Evolutionary conservation across 768 basidiomycete genomes (phyloP).

Genomic region (Holtermanniella nyarrowii): DNA sequence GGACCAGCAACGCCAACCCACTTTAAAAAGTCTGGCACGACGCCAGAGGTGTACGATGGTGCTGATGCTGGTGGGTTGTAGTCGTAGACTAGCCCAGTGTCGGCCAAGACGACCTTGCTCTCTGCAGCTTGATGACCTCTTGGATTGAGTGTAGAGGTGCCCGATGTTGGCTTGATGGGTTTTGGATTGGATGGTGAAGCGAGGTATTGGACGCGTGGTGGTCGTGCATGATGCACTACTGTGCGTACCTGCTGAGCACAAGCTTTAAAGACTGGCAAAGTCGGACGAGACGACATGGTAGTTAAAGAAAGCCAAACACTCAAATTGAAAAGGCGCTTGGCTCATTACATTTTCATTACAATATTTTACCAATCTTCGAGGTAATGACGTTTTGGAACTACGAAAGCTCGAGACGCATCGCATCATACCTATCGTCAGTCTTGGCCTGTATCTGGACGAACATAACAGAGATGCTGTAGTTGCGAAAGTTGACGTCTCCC

Average conservation of each 20-base stretch:
- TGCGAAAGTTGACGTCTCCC: conserved; percentile 3
- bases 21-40: conserved; percentile 23
- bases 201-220: conserved; percentile 22
- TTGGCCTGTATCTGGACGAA: no score
- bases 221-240: conserved; percentile 34
- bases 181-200: conserved; percentile 27
- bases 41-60: conserved; percentile 30
- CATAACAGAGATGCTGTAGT: conserved; percentile 4
- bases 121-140: background rate
- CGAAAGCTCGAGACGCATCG: no score
- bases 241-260: conserved; percentile 5
- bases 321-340: no score
- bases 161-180: conserved; percentile 23
- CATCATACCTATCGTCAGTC: no score
- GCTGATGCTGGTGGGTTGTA: conserved; percentile 35
- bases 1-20: conserved; percentile 24
- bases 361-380: no score
- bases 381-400: no score
- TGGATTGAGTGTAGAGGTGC: conserved; percentile 25
- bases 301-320: no score
- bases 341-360: no score
- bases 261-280: background rate
- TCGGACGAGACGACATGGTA: background rate
- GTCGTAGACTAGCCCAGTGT: conserved; percentile 25
- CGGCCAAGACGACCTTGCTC: conserved; percentile 2